Base-by-base conservation (phyloP, 2,329 filamentous ascomycete species). In the Phyllosticta citribraziliensis region DNA sequence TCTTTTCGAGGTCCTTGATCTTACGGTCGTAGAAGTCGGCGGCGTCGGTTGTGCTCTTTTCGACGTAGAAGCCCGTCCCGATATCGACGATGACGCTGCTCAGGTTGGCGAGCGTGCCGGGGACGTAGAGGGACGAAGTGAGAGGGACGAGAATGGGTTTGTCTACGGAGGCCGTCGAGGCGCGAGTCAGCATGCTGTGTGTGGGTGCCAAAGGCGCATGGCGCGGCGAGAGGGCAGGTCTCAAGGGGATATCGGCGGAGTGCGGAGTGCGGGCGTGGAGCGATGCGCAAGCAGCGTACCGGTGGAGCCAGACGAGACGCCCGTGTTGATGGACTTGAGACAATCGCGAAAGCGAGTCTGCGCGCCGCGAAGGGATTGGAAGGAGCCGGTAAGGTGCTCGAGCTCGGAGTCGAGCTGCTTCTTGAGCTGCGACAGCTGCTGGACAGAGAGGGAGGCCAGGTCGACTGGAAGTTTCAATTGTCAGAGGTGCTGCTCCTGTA, bases 341-440 rank as follows among this genome's bases (percentile, higher is more conserved):
- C 94, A 99, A 71, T 97, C 93, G 61, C 84, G 84, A 79, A 99
- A 99, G 74, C 95, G 96, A 59, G 85, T 82, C 74, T 97, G 94
- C 2, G 94, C 94, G 58, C 87, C 87, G 65, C 92, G 89, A 1
- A 99, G 85, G 73, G 96, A 94, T 57, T 88, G 82, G 78, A 96
- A 96, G 10, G 94, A 97, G 62, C 80, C 84, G 2, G 91, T 95
- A 66, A 99, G 84, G 78, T 97, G 93, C 73, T 96, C 91, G 66
- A 99, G 87, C 77, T 99, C 94, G 70, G 94, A 88, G 74, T 96
- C 93, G 66, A 99, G 87, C 74, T 97, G 93, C 75, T 94, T 91
- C 81, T 99, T 97, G 67, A 99, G 87, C 68, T 91, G 86, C 67
- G 85, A 87, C 67, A 99, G 88, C 77, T 97, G 93, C 66, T 90